Evolutionary conservation across 306 rosid species (phyloP).

Genomic region (Dalbergia oliveri): DNA sequence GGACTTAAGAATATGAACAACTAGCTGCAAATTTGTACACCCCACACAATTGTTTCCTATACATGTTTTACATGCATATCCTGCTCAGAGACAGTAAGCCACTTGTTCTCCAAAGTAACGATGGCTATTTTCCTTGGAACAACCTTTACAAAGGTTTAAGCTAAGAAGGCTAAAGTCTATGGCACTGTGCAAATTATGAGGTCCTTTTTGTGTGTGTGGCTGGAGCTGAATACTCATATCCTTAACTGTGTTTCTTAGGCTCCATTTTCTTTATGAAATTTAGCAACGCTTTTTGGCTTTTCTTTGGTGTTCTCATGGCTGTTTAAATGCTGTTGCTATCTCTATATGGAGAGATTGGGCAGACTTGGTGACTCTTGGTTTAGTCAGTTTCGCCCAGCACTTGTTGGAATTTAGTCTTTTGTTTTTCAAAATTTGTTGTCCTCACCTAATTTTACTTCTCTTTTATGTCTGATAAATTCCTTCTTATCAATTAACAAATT

Average conservation of each 20-base stretch:
- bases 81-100: background rate
- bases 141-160: background rate
- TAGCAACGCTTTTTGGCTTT: background rate
- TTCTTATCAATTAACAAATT: too few species aligned
- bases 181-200: background rate
- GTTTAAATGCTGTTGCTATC: background rate
- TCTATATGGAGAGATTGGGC: background rate
- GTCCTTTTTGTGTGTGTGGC: background rate
- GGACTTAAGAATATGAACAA: background rate
- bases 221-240: background rate
- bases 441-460: too few species aligned
- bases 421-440: too few species aligned
- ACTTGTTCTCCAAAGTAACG: background rate
- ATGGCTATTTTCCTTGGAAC: background rate
- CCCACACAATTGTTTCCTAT: background rate
- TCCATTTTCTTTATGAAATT: background rate
- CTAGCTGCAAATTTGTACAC: background rate
- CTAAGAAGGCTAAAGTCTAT: background rate
- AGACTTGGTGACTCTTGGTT: background rate
- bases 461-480: too few species aligned
- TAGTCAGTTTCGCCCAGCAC: background rate
- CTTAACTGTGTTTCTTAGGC: background rate
- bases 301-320: background rate
- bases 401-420: background rate
- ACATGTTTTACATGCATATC: background rate